These are phyloP conservation scores for Diaporthe eres DNA, from an alignment of 2,329 filamentous ascomycete genomes.

Conservation along the genomic window DNA sequence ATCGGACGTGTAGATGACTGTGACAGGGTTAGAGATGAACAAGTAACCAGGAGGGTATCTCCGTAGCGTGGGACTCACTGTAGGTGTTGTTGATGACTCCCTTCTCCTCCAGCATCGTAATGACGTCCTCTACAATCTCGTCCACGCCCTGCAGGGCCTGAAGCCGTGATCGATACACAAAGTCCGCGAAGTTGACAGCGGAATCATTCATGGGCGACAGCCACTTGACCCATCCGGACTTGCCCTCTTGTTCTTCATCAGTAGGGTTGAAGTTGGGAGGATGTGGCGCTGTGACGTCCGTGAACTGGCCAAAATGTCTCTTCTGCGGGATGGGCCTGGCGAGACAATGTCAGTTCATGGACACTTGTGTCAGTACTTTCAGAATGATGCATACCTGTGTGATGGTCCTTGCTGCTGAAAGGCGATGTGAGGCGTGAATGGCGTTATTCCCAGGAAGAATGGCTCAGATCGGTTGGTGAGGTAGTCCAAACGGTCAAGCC, in stretches of 20 bases:
- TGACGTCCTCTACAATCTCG: slow-evolving; percentile 52
- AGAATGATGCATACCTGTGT: slow-evolving; percentile 14
- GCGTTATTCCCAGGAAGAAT: slow-evolving; percentile 45
- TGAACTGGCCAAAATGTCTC: slow-evolving; percentile 43
- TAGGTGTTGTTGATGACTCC: slow-evolving; percentile 48
- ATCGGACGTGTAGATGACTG: slow-evolving; percentile 47
- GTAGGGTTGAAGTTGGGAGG: slow-evolving; percentile 47
- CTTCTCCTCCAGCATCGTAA: slow-evolving; percentile 48
- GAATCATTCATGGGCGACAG: slow-evolving; percentile 43
- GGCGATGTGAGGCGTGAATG: slow-evolving; percentile 45
- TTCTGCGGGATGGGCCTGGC: slow-evolving; percentile 39
- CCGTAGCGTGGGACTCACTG: background rate
- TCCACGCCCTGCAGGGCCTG: slow-evolving; percentile 50
- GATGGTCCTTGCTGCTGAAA: slow-evolving; percentile 39
- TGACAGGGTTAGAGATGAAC: background rate
- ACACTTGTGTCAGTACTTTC: background rate
- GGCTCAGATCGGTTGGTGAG: slow-evolving; percentile 43
- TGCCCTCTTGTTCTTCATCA: slow-evolving; percentile 41
- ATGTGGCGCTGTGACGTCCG: slow-evolving; percentile 42
- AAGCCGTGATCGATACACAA: slow-evolving; percentile 44
- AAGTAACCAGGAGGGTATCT: background rate
- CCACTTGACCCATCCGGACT: slow-evolving; percentile 43
- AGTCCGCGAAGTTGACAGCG: slow-evolving; percentile 42
- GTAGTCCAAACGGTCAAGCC: slow-evolving; percentile 43
- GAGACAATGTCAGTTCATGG: background rate